Evolutionary conservation across 1,284 basidiomycete genomes (phyloP).

Genomic region (Mycena sp.): DNA sequence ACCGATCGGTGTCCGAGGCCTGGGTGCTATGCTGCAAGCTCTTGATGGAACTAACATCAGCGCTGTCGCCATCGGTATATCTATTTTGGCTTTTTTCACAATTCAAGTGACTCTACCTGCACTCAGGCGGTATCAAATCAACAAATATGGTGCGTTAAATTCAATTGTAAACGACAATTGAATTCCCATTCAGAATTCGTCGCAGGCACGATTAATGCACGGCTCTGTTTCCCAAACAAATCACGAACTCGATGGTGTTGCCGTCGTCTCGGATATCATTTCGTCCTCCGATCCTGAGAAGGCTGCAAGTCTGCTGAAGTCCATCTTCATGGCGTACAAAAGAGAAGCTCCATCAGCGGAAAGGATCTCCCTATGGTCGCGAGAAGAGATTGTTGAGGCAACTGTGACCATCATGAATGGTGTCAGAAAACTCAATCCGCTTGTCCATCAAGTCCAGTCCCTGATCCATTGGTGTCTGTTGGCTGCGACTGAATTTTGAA

Average conservation of each 20-base stretch:
- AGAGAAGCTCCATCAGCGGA: conserved; percentile 3
- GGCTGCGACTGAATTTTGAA: conserved; percentile 19
- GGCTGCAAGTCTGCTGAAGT: conserved; percentile 63
- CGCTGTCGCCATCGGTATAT: conserved; percentile 83
- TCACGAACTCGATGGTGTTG: conserved; percentile 80
- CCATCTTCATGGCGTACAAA: conserved; percentile 56
- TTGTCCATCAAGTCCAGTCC: conserved; percentile 80
- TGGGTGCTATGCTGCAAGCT: conserved; percentile 70
- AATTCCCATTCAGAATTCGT: neutral
- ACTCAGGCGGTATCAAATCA: conserved; percentile 83
- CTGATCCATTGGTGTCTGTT: neutral
- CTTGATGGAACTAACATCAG: conserved; percentile 72
- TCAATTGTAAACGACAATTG: neutral
- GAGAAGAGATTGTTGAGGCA: conserved; percentile 39
- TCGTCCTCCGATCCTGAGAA: conserved; percentile 69
- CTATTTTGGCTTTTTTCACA: neutral
- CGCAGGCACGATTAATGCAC: conserved; percentile 66
- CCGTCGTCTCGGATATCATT: conserved; percentile 92
- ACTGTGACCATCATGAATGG: conserved; percentile 55
- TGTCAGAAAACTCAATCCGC: conserved; percentile 65
- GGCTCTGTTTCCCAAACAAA: conserved; percentile 69
- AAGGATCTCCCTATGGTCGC: conserved; percentile 3
- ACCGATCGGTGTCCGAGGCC: conserved; percentile 69
- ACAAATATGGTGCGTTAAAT: conserved; percentile 64
- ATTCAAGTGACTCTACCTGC: conserved; percentile 2